Evolutionary conservation across 139 green algal genomes (phyloP), one percentile per base, ranked within the genome.

Genomic region (Tetradesmus lagerheimii): DNA sequence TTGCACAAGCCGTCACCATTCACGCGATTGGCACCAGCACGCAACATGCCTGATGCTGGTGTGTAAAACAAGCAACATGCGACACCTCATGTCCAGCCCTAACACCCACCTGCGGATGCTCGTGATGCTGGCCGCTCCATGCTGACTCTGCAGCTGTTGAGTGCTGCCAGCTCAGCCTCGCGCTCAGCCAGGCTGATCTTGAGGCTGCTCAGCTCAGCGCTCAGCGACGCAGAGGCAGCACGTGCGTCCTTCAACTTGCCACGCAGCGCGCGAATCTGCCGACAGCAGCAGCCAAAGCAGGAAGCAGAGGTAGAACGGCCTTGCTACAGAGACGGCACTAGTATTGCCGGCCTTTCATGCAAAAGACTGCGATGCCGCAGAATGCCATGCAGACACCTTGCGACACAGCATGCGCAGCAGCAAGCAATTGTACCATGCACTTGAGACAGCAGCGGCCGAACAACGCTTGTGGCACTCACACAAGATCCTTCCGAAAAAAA

Each of bases 141-240:
- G 66, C 85, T 89, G 39, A 45, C 38, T 4, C 77, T 39, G 85
- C 45, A 74, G 25, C 85, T 82, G 71, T 12, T 43, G 27, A 84
- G 29, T 18, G 43, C 71, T 29, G 41, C 74, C 71, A 89, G n/a
- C 71, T 89, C 67, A 45, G 67, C 85, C 14, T 89, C 85, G 2
- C 85, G 71, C 71, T 89, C 85, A 34, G 80, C 53, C 71, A 89
- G 43, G 27, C 9, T 77, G 47, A 85, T 89, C 23, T 41, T 47
- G 12, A 89, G n/a, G 85, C 34, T 77, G 47, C 74, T 84, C 67
- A 89, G n/a, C 47, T 89, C 66, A 25, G 71, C 12, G 0, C 2
- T 75, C 16, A 89, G 45, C 34, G 74, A 18, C 25, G 75, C 85
- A 25, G 39, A 45, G 31, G 71, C n/a, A 15, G 85, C 41, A 16